A percentile compares a stretch with the other conserved stretches of the same genome.
Evolutionary conservation across 345 rosid genomes (phyloP).

Genomic region (Litchi chinensis): DNA sequence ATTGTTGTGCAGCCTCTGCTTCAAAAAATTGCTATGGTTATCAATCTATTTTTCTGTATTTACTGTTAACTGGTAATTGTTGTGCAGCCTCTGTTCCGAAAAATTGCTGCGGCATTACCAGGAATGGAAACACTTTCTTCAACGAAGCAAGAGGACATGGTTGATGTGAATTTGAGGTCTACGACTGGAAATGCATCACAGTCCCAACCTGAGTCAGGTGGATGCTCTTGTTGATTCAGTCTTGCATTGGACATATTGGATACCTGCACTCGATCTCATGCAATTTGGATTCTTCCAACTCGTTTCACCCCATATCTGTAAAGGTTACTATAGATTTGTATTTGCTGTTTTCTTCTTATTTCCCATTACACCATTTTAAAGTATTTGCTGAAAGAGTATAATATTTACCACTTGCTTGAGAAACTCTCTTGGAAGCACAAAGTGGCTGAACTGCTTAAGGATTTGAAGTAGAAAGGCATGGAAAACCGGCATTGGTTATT

Average conservation of each 20-base stretch:
- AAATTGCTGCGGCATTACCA: conserved; percentile 89
- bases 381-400: not conserved
- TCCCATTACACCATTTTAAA: not conserved
- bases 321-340: not conserved
- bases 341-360: not conserved
- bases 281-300: not conserved
- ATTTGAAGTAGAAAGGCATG: not conserved
- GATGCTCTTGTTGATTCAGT: conserved; percentile 66
- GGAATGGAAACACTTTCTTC: conserved; percentile 94
- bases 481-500: not conserved
- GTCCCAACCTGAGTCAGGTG: conserved; percentile 72
- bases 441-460: not conserved
- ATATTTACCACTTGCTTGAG: not conserved
- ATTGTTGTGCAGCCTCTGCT: conserved; percentile 57
- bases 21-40: conserved; percentile 76
- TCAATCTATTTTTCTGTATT: not conserved
- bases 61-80: not conserved
- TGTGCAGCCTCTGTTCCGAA: conserved; percentile 72
- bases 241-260: not conserved
- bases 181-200: conserved; percentile 61
- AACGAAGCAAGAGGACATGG: conserved; percentile 94
- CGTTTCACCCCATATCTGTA: not conserved
- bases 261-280: not conserved
- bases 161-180: conserved; percentile 86
- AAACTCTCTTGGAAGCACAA: conserved; percentile 6